Evolutionary conservation across 2,329 filamentous ascomycete species (phyloP).

Genomic region (Zasmidium citrigriseum): DNA sequence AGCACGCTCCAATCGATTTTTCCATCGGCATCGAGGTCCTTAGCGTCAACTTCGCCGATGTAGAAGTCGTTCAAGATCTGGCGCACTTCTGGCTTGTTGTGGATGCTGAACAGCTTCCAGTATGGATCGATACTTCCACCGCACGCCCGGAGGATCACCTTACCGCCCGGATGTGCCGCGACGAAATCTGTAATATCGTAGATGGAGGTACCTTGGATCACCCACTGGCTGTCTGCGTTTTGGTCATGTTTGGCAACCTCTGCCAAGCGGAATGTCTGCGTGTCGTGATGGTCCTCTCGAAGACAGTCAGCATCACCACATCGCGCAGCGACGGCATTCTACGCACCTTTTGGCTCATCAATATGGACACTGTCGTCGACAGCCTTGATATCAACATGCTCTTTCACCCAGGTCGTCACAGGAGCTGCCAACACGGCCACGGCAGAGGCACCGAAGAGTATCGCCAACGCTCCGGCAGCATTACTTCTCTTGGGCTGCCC

Average conservation of each 20-base stretch:
- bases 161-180: conserved; percentile 64
- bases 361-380: conserved; percentile 3
- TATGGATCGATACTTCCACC: conserved; percentile 67
- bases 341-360: conserved; percentile 7
- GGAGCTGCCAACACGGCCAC: conserved; percentile 24
- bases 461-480: conserved; percentile 18
- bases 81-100: conserved; percentile 66
- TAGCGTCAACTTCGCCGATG: conserved; percentile 61
- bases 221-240: conserved; percentile 59
- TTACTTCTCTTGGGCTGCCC: conserved; percentile 17
- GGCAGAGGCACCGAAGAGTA: conserved; percentile 22
- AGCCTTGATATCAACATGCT: conserved; percentile 4
- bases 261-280: conserved; percentile 20
- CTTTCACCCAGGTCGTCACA: conserved; percentile 16
- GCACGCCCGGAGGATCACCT: conserved; percentile 67
- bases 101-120: conserved; percentile 71
- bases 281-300: not conserved
- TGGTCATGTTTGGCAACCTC: conserved; percentile 38
- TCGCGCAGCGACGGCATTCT: not conserved
- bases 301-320: not conserved
- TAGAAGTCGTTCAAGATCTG: conserved; percentile 63
- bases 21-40: conserved; percentile 60
- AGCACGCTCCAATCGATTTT: conserved; percentile 30
- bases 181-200: conserved; percentile 74
- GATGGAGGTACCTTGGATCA: conserved; percentile 64